Evolutionary conservation across 331 rosid genomes (phyloP).

Genomic region (Acacia concinna): DNA sequence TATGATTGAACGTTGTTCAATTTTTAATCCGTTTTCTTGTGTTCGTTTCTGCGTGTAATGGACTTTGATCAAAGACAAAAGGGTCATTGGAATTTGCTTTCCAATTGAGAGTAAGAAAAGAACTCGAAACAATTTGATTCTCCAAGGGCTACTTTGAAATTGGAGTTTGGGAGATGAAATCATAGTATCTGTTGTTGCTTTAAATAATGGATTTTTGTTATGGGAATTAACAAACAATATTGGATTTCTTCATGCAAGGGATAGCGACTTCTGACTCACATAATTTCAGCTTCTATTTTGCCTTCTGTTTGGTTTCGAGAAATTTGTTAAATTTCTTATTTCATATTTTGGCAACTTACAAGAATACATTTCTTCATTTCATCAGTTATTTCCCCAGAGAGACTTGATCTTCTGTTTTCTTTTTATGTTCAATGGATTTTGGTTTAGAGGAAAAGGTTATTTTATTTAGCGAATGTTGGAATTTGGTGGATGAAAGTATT

Average conservation of each 20-base stretch:
- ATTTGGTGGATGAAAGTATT: background rate
- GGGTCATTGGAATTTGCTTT: background rate
- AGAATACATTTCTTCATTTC: background rate
- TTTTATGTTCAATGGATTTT: background rate
- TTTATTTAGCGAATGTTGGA: background rate
- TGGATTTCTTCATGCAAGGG: background rate
- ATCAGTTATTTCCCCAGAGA: background rate
- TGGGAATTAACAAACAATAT: conserved; percentile 4
- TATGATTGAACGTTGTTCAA: background rate
- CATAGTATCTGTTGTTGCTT: background rate
- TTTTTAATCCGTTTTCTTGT: background rate
- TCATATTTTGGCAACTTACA: background rate
- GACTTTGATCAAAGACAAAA: background rate
- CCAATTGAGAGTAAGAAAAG: background rate
- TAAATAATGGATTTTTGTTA: background rate
- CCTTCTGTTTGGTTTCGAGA: background rate
- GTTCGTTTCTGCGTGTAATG: background rate
- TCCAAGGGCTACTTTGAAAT: conserved; percentile 1
- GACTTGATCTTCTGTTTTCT: background rate
- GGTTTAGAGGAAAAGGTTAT: background rate
- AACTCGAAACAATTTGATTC: background rate
- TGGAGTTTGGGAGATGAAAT: background rate
- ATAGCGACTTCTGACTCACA: background rate
- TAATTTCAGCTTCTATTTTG: background rate
- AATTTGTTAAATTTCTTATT: background rate